Evolutionary conservation across 306 rosid genomes (phyloP).

Genomic region (Nissolia schottii): DNA sequence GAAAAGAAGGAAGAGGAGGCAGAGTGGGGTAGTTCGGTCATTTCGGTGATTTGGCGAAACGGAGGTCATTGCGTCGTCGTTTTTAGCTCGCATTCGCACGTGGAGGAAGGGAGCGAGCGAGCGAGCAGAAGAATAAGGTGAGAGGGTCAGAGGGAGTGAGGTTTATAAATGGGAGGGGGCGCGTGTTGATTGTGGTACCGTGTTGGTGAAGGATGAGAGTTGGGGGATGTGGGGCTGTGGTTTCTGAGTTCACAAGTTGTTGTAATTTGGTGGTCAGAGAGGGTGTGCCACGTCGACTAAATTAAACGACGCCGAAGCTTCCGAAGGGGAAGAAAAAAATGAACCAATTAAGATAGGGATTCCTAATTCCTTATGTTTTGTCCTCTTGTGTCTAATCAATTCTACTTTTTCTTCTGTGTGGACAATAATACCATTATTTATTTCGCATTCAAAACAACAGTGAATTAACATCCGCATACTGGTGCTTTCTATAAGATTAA

Average conservation of each 20-base stretch:
- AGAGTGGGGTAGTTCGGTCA: background rate
- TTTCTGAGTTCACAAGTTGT: too few species aligned
- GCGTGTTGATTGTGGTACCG: background rate
- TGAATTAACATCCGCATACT: too few species aligned
- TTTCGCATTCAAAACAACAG: too few species aligned
- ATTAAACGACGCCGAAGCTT: too few species aligned
- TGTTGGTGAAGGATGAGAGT: background rate
- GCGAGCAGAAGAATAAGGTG: background rate
- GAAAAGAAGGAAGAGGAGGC: background rate
- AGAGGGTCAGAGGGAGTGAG: background rate
- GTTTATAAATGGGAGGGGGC: background rate
- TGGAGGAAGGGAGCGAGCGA: background rate
- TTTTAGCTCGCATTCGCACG: background rate
- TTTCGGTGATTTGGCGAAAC: background rate
- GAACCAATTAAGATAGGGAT: too few species aligned
- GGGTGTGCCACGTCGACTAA: slow-evolving; percentile 28
- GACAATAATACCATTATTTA: too few species aligned
- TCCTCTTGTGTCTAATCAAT: too few species aligned
- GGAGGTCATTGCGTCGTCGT: background rate
- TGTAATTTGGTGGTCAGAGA: slow-evolving; percentile 27
- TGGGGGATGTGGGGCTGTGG: too few species aligned
- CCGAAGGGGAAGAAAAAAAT: too few species aligned
- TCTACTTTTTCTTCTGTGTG: too few species aligned
- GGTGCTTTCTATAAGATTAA: too few species aligned
- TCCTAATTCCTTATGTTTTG: too few species aligned